Percentiles rank a stretch among this genome's conserved stretches.
Evolutionary conservation across 75 land plant genomes (phyloP).

Genomic region (Pinus taeda): DNA sequence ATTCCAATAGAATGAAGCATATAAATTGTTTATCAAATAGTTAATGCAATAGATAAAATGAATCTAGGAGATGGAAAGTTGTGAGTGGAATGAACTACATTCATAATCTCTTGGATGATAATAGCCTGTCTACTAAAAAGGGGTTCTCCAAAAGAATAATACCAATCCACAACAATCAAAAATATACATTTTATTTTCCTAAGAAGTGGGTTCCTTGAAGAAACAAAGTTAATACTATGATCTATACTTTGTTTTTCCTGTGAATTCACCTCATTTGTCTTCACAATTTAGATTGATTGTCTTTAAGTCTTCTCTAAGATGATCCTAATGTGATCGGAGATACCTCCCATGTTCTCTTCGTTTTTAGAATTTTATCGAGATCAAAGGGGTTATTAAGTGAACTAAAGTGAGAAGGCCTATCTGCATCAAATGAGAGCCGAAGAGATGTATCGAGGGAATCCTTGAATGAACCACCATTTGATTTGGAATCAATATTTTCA

Average conservation of each 20-base stretch:
- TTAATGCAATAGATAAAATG: conserved; percentile 54
- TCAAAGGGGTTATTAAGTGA: too few relatives aligned
- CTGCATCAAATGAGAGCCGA: too few relatives aligned
- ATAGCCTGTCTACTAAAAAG: conserved; percentile 2
- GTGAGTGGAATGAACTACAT: conserved; percentile 8
- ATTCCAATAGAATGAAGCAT: conserved; percentile 32
- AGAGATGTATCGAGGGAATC: too few relatives aligned
- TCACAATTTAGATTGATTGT: too few relatives aligned
- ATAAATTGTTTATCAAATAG: conserved; percentile 31
- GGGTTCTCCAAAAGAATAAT: conserved; percentile 26
- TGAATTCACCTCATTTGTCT: too few relatives aligned
- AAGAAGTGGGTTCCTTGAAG: neutral
- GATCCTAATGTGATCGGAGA: too few relatives aligned
- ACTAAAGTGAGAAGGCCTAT: too few relatives aligned
- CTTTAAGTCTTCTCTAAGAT: too few relatives aligned
- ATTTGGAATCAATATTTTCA: too few relatives aligned
- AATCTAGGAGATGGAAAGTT: conserved; percentile 25
- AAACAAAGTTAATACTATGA: neutral
- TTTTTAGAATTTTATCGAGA: too few relatives aligned
- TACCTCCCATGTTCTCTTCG: too few relatives aligned
- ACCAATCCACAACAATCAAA: conserved; percentile 63
- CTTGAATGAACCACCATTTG: too few relatives aligned
- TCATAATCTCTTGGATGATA: conserved; percentile 31
- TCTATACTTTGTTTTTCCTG: neutral
- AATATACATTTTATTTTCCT: conserved; percentile 47